Evolutionary conservation across 345 rosid genomes (phyloP).

Genomic region (Hibiscus trionum): DNA sequence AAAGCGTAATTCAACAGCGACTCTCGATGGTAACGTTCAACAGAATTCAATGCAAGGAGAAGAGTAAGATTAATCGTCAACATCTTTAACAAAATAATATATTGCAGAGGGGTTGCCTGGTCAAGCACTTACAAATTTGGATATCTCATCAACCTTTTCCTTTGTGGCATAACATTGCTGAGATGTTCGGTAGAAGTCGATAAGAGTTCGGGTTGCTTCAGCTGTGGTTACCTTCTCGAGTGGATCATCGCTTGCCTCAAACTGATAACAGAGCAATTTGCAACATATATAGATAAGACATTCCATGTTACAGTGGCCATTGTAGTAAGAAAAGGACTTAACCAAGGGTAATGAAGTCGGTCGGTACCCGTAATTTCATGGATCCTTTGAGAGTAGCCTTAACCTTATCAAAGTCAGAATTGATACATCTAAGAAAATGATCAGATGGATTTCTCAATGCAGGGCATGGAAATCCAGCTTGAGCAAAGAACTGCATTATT

Average conservation of each 20-base stretch:
- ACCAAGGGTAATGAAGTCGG: too few relatives aligned
- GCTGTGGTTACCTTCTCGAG: constrained; percentile 52
- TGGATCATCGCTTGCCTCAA: too few relatives aligned
- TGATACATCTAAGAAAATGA: background rate
- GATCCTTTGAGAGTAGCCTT: too few relatives aligned
- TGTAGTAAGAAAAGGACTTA: too few relatives aligned
- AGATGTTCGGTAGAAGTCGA: constrained; percentile 58
- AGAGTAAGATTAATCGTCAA: background rate
- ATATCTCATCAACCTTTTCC: constrained; percentile 73
- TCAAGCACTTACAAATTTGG: constrained; percentile 13
- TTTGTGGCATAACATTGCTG: constrained; percentile 48
- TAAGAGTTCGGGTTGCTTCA: constrained; percentile 64
- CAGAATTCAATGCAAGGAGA: background rate
- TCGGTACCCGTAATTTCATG: too few relatives aligned
- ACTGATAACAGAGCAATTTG: too few relatives aligned
- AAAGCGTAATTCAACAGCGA: background rate
- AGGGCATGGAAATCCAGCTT: constrained; percentile 30
- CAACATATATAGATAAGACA: too few relatives aligned
- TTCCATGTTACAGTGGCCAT: too few relatives aligned
- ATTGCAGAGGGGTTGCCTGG: background rate
- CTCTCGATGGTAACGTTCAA: background rate
- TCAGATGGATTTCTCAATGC: constrained; percentile 18
- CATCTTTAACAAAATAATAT: background rate
- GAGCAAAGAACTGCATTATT: too few relatives aligned
- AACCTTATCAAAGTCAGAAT: constrained; percentile 12